Base-by-base conservation (phyloP, 768 basidiomycete genomes). In the Psilocybe cubensis region DNA sequence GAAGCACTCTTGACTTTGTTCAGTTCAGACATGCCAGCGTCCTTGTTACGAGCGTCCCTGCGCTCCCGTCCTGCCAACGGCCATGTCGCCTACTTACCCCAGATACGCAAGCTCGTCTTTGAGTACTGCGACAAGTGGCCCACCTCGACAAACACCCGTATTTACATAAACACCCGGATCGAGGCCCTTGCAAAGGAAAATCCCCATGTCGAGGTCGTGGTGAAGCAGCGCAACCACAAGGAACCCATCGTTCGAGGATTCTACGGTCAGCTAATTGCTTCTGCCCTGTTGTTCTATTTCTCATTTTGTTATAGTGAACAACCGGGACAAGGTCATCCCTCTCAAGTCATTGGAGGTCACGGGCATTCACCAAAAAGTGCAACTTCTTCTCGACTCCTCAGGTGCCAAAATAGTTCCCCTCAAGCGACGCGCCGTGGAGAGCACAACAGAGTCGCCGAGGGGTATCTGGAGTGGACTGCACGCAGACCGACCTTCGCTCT, bases 401-500 rank as follows among this genome's bases (percentile, higher is more conserved):
- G 94, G 94, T 21, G 84, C 88, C 43, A 91, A 92, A 73, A 94
- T 96, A 56, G 87, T 86, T 68, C 79, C 87, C 12, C 75, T 95
- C 66, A 93, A 94, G 70, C 83, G 88, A 63, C 80, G 84, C 57
- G 79, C 82, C 17, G 88, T 96, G 25, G 86, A 91, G 77, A 92
- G 89, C 67, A 84, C 82, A 25, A 86, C 88, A 48, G 90, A 92
- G 74, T 82, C 91, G 17, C 80, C 91, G 9, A 86, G 94, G 70
- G 94, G 94, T 52, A 91, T 95, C 61, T 95, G 92, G 93, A 91
- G 88, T 68, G 92, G 93, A 18, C 73, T 95, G 60, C 94, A 96
- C 64, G 89, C 89, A 62, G 83, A 86, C 65, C 83, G 87, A 54
- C 87, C 89, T 17, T 53, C 64, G 10, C 73, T 83, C 57, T 84